Evolutionary conservation across 1,139 yeast species (phyloP), one percentile per base, ranked within the genome.

Genomic region (Hansenula anomala): DNA sequence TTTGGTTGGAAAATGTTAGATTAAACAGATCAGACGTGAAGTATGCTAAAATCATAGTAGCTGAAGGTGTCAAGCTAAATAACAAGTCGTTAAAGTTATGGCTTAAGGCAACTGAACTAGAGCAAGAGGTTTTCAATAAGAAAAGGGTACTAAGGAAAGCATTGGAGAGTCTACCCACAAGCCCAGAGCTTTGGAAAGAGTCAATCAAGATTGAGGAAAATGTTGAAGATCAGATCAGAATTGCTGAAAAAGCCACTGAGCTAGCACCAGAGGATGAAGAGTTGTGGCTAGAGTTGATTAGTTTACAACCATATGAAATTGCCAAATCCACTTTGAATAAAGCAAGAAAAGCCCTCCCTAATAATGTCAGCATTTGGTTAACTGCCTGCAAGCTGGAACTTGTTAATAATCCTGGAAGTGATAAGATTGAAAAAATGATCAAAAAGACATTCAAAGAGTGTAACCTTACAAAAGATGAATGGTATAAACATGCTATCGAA

Each of bases 1-100:
- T 89, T 0, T 92, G 98, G 98, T 59, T 90, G 6, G 96, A 87
- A 47, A 80, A 73, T 54, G 68, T 92, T 11, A 69, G 88, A 33
- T 61, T 90, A n/a, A 80, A 87, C 55, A 62, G 59, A 12, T 58
- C 65, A 14, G 73, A 78, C 27, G 49, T 68, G 3, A 69, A 61
- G 33, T 48, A 64, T 12, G 67, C 80, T 45, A 81, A 76, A 52
- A 59, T 67, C 1, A 67, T 89, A 17, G 80, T 80, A 5, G 75
- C 84, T 0, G 79, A 80, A 38, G 96, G 87, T 0, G 70, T 90
- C 6, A 65, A 67, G 40, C 71, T 65, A 50, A 73, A 80, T 39
- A 73, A 78, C 1, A 63, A 61, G 30, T 78, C 89, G 2, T 71
- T 76, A 34, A 66, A 66, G 30, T 60, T 92, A 13, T 92, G 98